Conservation (phyloP, 208 protist genomes). For the Lotmaria passim region DNA sequence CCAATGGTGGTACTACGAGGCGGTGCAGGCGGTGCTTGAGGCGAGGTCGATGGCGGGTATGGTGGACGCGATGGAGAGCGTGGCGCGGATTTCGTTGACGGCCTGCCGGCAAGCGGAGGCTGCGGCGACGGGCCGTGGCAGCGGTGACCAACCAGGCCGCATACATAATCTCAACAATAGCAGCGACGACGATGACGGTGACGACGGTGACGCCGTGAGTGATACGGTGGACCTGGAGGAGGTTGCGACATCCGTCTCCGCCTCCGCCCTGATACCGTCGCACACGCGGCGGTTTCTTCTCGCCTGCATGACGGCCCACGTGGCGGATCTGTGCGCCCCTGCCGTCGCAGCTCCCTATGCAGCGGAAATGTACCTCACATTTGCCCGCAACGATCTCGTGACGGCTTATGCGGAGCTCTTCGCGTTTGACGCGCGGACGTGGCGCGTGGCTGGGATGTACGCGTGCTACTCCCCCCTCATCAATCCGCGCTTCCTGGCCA, state of each 20-base stretch:
- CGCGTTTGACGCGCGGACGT: conserved; percentile 44
- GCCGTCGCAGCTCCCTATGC: conserved; percentile 32
- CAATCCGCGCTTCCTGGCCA: conserved; percentile 56
- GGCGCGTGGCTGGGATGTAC: conserved; percentile 70
- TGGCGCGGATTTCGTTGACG: conserved; percentile 14
- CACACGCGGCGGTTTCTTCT: conserved; percentile 49
- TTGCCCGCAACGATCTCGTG: conserved; percentile 64
- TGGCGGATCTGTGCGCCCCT: conserved; percentile 78
- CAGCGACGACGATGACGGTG: conserved; percentile 22
- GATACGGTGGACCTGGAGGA: conserved; percentile 27
- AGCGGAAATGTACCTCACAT: conserved; percentile 55
- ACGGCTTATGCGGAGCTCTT: conserved; percentile 61
- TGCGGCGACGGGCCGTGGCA: neutral
- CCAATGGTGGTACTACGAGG: conserved; percentile 48
- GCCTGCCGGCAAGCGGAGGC: neutral
- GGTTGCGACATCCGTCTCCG: neutral
- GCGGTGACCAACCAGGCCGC: neutral
- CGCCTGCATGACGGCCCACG: conserved; percentile 74
- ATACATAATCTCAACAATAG: neutral
- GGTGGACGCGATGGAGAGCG: conserved; percentile 49
- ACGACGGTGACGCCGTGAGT: conserved; percentile 29
- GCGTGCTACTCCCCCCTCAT: conserved; percentile 71
- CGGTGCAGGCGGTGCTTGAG: conserved; percentile 43
- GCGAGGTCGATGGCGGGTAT: conserved; percentile 46
- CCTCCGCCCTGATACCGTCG: neutral